Evolutionary conservation across 2,329 filamentous ascomycete species (phyloP), one percentile per base, ranked within the genome.

Genomic region (Xylaria sp.): DNA sequence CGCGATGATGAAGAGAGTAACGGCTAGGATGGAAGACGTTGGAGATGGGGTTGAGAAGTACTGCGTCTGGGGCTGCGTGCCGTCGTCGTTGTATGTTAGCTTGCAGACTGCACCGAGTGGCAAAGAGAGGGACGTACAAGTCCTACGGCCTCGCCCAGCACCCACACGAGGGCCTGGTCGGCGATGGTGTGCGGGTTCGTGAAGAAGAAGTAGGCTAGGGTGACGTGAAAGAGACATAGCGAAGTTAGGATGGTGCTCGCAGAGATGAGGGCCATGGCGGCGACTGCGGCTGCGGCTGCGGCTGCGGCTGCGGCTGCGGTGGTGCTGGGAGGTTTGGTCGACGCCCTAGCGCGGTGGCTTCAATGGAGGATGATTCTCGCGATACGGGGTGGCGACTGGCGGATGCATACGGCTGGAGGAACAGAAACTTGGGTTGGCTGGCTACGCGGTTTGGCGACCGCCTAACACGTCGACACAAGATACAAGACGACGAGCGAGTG

Each of bases 221-320:
- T 91, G 67, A 97, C 77, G 78, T 97, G 91, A 80, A 95, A 92
- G 74, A 96, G 85, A 69, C 90, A 90, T 69, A 97, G 80, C 54
- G 87, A 89, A 69, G 91, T 90, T 70, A 97, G 89, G 75, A 97
- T 89, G 8, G 89, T 91, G 73, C 85, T 90, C 63, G 89, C 88
- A 2, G 91, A 93, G 72, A 97, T 84, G 75, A 96, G 81, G 31
- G 87, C 90, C 93, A 97, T 97, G 64, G 54, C 81, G 70, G 59
- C 15, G 27, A 25, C 38, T 38, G 27, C n/a, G n/a, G n/a, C n/a
- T n/a, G n/a, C n/a, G n/a, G n/a, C n/a, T n/a, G n/a, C n/a, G n/a
- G n/a, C n/a, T n/a, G n/a, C n/a, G n/a, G n/a, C n/a, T n/a, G n/a
- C n/a, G n/a, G n/a, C n/a, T n/a, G n/a, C n/a, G n/a, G n/a, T n/a